phyloP scores from a whole-genome alignment of 805 yeast species.

The Yarrowia sp. region DNA sequence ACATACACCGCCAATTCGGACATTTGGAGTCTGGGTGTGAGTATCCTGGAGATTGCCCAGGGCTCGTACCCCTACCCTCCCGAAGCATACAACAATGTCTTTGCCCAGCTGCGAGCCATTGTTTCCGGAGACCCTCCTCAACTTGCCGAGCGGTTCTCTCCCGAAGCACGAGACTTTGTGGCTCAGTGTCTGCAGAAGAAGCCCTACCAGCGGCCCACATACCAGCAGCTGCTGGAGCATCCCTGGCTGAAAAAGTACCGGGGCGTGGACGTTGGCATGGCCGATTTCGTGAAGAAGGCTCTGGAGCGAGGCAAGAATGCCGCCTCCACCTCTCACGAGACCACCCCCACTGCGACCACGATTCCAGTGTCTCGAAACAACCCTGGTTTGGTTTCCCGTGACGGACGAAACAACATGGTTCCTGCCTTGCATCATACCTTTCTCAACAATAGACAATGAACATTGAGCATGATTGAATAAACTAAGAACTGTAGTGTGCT shows the following conservation, averaged over 20 bases:
- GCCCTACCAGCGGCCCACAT: slow-evolving; percentile 82
- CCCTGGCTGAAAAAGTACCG: slow-evolving; percentile 77
- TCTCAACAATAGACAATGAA: slow-evolving; percentile 33
- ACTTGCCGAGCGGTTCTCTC: slow-evolving; percentile 68
- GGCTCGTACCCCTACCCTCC: slow-evolving; percentile 97
- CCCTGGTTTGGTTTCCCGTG: slow-evolving; percentile 8
- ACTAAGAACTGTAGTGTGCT: background rate
- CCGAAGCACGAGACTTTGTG: slow-evolving; percentile 85
- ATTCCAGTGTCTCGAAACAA: slow-evolving; percentile 1
- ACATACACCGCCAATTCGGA: slow-evolving; percentile 92
- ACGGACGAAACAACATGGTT: slow-evolving; percentile 17
- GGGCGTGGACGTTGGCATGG: slow-evolving; percentile 54
- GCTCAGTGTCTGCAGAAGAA: slow-evolving; percentile 71
- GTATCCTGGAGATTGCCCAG: slow-evolving; percentile 83
- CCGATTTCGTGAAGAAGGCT: slow-evolving; percentile 49
- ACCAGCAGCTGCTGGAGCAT: slow-evolving; percentile 73
- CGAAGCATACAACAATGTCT: slow-evolving; percentile 87
- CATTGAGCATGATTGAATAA: slow-evolving; percentile 27
- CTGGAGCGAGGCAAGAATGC: slow-evolving; percentile 19
- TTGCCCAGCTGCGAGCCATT: slow-evolving; percentile 92
- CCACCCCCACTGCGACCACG: slow-evolving; percentile 2
- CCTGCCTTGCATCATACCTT: slow-evolving; percentile 34
- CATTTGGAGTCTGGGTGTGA: slow-evolving; percentile 90
- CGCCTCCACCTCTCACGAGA: background rate
- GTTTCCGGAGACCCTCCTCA: slow-evolving; percentile 96